phyloP scores from a whole-genome alignment of 1,284 basidiomycete genomes.

The Earliella scabrosa region DNA sequence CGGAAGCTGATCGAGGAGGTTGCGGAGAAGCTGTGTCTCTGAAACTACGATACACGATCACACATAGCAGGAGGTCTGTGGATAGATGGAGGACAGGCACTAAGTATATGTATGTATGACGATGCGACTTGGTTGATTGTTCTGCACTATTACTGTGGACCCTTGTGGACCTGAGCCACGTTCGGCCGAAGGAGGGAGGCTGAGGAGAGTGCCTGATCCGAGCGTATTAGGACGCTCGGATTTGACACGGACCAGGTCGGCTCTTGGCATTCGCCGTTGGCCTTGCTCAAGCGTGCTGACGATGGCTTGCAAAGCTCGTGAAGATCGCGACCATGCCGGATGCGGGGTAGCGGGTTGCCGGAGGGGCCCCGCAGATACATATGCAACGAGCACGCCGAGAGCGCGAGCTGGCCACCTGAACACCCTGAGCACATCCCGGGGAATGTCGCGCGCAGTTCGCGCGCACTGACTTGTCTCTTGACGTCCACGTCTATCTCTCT shows the following conservation, averaged over 20 bases:
- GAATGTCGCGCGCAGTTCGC: neutral
- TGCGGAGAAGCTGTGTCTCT: conserved; percentile 48
- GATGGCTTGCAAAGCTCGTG: conserved; percentile 23
- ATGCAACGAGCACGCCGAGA: neutral
- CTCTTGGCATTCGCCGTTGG: conserved; percentile 1
- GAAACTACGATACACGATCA: neutral
- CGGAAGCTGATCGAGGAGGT: conserved; percentile 70
- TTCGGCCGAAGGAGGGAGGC: too few species aligned
- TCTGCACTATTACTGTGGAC: too few species aligned
- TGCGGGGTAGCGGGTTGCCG: conserved; percentile 25
- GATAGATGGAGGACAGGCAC: too few species aligned
- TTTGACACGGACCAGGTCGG: too few species aligned
- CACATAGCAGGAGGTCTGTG: too few species aligned
- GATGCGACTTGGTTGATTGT: neutral
- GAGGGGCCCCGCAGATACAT: conserved; percentile 9
- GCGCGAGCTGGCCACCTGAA: conserved; percentile 7
- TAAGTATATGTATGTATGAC: neutral
- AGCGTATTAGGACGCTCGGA: too few species aligned
- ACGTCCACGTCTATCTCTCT: neutral
- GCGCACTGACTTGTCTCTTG: neutral
- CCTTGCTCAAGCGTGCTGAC: too few species aligned
- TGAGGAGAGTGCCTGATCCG: too few species aligned
- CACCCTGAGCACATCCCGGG: neutral
- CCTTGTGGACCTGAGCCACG: too few species aligned
- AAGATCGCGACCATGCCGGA: conserved; percentile 12